Evolutionary conservation across 148 eudicot species (phyloP), one percentile per base, ranked within the genome.

Genomic region (Spergularia bocconei): DNA sequence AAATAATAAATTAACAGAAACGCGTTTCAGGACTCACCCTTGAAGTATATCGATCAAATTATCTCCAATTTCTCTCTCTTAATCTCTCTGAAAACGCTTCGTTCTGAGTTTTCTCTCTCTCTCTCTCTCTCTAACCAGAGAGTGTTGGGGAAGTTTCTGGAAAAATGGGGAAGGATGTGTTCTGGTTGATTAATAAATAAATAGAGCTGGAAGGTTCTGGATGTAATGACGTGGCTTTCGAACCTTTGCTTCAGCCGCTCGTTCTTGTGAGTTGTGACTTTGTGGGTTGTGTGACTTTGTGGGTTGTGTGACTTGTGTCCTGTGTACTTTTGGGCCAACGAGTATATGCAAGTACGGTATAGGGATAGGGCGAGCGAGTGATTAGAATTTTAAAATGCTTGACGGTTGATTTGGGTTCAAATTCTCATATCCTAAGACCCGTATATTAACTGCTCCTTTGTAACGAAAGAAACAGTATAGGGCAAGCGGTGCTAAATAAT

Each of bases 181-280:
- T 60, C 7, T 69, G 39, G 59, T 69, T 69, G 8, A 68, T 48
- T 29, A 3, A 29, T 29, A 29, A 15, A 51, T 67, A 76, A 66
- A 8, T 57, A 17, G n/a, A 1, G 66, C 47, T 25, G 25, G 78
- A 76, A 76, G 51, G 47, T 76, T 76, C 79, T 76, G 67, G 78
- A 75, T 21, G 19, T 67, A 5, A 17, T 13, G 8, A 68, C 50
- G 29, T 76, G 58, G 57, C 70, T 23, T 33, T 56, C 33, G 17
- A 36, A 36, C 56, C 11, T 48, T 68, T 47, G 20, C n/a, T 15
- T 12, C 8, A 12, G 53, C 7, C 11, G 11, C 6, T 39, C 38
- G 17, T 39, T 39, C 20, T 41, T 63, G 10, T 6, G 7, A n/a
- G 2, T 47, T 17, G 17, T 14, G 1, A 11, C 0, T 4, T 50